phyloP scores from a whole-genome alignment of 768 basidiomycete species.

The Lenzites betulinus region DNA sequence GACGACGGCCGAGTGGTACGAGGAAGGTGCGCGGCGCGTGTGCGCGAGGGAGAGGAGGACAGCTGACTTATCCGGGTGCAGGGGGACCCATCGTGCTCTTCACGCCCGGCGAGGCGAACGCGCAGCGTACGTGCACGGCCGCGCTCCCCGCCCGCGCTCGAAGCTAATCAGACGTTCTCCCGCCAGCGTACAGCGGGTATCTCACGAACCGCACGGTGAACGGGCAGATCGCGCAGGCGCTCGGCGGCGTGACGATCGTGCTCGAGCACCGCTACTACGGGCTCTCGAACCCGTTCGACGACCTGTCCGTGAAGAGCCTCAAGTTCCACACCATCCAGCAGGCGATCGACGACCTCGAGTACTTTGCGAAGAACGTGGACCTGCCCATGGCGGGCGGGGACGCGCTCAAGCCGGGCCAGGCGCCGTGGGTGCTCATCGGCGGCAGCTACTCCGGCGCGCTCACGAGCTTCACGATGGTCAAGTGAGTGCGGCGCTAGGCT shows the following conservation, averaged over 20 bases:
- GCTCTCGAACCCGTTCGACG: constrained; percentile 64
- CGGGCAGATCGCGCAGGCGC: constrained; percentile 63
- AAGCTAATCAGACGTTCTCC: not conserved
- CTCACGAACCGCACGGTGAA: constrained; percentile 64
- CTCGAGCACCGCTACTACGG: constrained; percentile 78
- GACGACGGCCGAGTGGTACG: constrained; percentile 66
- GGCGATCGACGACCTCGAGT: constrained; percentile 68
- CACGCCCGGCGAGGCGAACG: constrained; percentile 69
- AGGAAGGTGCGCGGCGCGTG: constrained; percentile 34
- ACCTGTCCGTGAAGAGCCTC: constrained; percentile 59
- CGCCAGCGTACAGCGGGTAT: constrained; percentile 45
- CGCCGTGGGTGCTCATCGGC: constrained; percentile 44
- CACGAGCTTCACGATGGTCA: constrained; percentile 67
- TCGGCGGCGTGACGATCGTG: constrained; percentile 61
- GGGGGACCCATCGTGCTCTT: constrained; percentile 62
- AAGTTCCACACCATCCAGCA: constrained; percentile 66
- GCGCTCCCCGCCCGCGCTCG: not conserved
- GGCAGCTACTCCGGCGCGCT: constrained; percentile 46
- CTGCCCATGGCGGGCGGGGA: constrained; percentile 69
- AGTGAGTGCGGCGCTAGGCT: constrained; percentile 36
- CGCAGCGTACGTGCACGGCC: constrained; percentile 37
- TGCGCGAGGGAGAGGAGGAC: not conserved
- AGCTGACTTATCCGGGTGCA: constrained; percentile 1
- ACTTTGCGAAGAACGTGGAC: constrained; percentile 64
- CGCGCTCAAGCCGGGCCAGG: constrained; percentile 45